These are phyloP conservation scores for Citrullus colocynthis DNA, from an alignment of 306 rosid species.

Conservation along the genomic window DNA sequence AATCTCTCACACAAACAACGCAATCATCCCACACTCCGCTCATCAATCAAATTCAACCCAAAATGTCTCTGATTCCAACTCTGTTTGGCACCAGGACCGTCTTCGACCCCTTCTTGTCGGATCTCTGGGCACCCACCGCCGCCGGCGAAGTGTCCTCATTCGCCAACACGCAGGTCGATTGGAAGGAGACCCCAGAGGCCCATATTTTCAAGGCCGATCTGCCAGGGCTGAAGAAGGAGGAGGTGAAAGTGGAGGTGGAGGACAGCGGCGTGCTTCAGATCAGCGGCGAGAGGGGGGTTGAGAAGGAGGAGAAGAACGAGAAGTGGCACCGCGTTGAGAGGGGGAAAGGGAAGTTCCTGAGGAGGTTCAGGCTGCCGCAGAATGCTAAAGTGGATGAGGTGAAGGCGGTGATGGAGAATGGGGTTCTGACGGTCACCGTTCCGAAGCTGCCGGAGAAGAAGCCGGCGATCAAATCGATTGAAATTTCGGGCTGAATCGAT, in stretches of 20 bases:
- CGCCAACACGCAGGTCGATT: slow-evolving; percentile 9
- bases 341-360: slow-evolving; percentile 20
- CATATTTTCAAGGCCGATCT: slow-evolving; percentile 24
- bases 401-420: slow-evolving; percentile 29
- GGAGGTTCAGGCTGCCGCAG: slow-evolving; percentile 34
- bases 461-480: slow-evolving; percentile 7
- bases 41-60: background rate
- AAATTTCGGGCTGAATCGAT: slow-evolving; percentile 4
- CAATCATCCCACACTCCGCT: background rate
- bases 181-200: slow-evolving; percentile 30
- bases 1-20: no score
- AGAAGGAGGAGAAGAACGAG: slow-evolving; percentile 23
- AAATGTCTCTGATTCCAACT: slow-evolving; percentile 16
- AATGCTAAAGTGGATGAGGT: slow-evolving; percentile 18
- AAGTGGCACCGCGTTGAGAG: slow-evolving; percentile 22
- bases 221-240: slow-evolving; percentile 26
- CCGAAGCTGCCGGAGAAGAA: slow-evolving; percentile 24
- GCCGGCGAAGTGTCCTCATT: slow-evolving; percentile 14
- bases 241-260: slow-evolving; percentile 41
- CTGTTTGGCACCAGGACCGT: slow-evolving; percentile 12
- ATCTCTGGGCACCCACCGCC: background rate
- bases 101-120: slow-evolving; percentile 15
- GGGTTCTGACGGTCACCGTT: slow-evolving; percentile 32
- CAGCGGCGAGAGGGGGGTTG: slow-evolving; percentile 21
- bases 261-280: slow-evolving; percentile 25